A percentile compares a stretch with the other conserved stretches of the same genome.
Evolutionary conservation across 1,284 basidiomycete genomes (phyloP).

Genomic region (Rhodotorula sp.): DNA sequence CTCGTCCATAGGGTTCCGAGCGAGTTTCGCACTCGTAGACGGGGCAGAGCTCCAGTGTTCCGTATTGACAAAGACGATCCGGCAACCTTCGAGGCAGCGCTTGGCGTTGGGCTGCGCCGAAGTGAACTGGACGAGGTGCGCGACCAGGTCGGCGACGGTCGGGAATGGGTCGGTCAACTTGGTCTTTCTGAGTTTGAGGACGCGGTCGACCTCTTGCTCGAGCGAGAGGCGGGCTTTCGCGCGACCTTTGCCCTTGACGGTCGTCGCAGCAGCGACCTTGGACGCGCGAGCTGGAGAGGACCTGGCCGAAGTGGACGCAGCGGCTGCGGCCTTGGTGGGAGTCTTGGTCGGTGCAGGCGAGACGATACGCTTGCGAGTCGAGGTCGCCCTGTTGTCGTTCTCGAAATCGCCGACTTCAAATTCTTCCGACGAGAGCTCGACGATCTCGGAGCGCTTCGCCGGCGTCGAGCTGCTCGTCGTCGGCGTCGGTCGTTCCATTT

Average conservation of each 20-base stretch:
- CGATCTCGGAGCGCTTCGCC: constrained; percentile 1
- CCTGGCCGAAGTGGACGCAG: not conserved
- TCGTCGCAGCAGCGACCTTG: too few relatives aligned
- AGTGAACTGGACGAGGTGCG: constrained; percentile 17
- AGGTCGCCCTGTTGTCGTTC: not conserved
- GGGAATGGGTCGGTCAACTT: constrained; percentile 16
- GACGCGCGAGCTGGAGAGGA: not conserved
- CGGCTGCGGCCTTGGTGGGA: too few relatives aligned
- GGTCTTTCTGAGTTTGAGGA: not conserved
- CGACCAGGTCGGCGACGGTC: constrained; percentile 17
- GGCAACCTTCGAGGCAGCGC: constrained; percentile 7
- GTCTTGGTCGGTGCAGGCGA: not conserved
- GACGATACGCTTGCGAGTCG: not conserved
- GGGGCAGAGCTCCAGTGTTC: constrained; percentile 18
- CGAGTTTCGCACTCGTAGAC: not conserved
- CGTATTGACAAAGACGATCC: constrained; percentile 25
- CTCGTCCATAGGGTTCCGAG: constrained; percentile 25
- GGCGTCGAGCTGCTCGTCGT: not conserved
- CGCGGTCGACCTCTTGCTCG: constrained; percentile 3
- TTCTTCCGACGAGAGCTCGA: not conserved
- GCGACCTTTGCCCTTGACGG: not conserved
- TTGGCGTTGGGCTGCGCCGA: not conserved
- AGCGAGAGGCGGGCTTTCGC: constrained; percentile 14
- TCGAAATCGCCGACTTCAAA: too few relatives aligned
- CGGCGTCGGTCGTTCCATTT: not conserved